Evolutionary conservation across 2,329 filamentous ascomycete genomes (phyloP).

Genomic region (Blastomyces silverae): DNA sequence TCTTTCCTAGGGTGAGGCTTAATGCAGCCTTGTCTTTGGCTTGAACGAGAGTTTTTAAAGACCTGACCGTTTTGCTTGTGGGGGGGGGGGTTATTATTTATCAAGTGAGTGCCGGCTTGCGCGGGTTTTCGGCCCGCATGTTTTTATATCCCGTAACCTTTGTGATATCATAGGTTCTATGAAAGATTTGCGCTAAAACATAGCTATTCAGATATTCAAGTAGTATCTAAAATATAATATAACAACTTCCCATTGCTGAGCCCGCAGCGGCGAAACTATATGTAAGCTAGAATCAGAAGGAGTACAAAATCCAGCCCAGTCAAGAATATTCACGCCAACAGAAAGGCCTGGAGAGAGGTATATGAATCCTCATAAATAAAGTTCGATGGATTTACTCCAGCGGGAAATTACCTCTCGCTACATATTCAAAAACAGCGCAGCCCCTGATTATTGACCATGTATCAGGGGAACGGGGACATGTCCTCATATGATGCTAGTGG

Average conservation of each 20-base stretch:
- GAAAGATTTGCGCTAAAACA: not conserved
- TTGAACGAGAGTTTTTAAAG: no score
- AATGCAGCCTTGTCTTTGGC: no score
- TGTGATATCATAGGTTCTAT: no score
- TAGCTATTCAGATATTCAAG: not conserved
- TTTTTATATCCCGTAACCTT: no score
- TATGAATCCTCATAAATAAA: not conserved
- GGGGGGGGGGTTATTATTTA: no score
- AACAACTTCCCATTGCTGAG: not conserved
- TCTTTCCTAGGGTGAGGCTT: no score
- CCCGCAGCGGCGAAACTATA: not conserved
- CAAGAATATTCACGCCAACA: not conserved
- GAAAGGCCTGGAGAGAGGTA: not conserved
- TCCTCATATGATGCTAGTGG: conserved; percentile 38
- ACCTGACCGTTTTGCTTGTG: no score
- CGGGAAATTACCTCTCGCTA: not conserved
- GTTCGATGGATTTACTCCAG: not conserved
- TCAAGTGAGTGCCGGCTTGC: no score
- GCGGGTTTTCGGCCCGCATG: no score
- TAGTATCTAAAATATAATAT: not conserved
- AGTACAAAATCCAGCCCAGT: not conserved
- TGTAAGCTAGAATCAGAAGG: not conserved
- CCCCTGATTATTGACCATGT: not conserved
- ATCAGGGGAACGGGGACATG: not conserved
- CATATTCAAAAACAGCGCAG: not conserved